These are phyloP conservation scores for Arthrobotrys entomopaga DNA, from an alignment of 2,329 filamentous ascomycete genomes.

Conservation along the genomic window DNA sequence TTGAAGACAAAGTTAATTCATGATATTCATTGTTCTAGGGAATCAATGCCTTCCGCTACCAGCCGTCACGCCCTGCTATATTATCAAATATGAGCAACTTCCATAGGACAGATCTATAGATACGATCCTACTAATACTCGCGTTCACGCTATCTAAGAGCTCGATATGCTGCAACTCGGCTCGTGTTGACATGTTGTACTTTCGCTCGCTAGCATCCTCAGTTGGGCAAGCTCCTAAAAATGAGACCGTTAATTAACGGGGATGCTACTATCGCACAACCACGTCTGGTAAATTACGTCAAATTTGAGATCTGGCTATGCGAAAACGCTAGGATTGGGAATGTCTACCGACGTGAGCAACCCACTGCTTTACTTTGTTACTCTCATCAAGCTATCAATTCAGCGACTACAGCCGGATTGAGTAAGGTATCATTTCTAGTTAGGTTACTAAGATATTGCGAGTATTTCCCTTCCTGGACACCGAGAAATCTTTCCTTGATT, in stretches of 20 bases:
- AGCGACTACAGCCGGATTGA: too few species aligned
- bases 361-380: not conserved
- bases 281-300: constrained; percentile 10
- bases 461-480: too few species aligned
- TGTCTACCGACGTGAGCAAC: not conserved
- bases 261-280: constrained; percentile 1
- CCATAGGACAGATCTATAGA: constrained; percentile 4
- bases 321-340: constrained; percentile 17
- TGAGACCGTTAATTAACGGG: constrained; percentile 20
- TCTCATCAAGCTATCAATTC: not conserved
- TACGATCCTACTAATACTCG: not conserved
- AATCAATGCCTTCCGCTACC: too few species aligned
- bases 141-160: not conserved
- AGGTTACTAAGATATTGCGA: too few species aligned
- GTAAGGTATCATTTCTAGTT: too few species aligned
- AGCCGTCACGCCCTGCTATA: not conserved
- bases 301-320: constrained; percentile 16
- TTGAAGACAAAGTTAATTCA: too few species aligned
- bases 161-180: constrained; percentile 24
- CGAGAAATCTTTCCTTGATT: too few species aligned
- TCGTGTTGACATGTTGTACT: constrained; percentile 54
- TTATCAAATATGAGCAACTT: not conserved
- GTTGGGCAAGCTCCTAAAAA: constrained; percentile 21
- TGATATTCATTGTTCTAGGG: too few species aligned
- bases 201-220: constrained; percentile 30